Evolutionary conservation across 2,329 filamentous ascomycete species (phyloP), one percentile per base, ranked within the genome.

Genomic region (Fusarium buxicola): DNA sequence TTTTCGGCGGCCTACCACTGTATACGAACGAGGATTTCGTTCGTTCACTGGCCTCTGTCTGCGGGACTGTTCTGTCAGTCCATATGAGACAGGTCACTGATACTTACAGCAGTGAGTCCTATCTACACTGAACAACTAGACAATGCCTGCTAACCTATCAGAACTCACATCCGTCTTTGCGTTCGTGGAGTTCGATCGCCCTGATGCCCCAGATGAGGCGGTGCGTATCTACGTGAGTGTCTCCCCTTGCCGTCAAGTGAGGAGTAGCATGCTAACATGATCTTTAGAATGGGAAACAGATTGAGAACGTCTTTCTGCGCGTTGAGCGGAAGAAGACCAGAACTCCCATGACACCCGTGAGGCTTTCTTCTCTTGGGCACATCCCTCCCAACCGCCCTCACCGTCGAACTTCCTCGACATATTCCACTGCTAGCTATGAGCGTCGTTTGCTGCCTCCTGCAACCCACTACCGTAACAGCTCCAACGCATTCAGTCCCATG

Each of bases 1-100:
- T 80, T 55, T 73, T 85, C 48, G 81, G 80, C 4, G 78, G 78
- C 31, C 68, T 86, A 7, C 81, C 82, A 4, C 32, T 65, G 5
- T 66, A 73, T 31, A 71, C 74, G 41, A 75, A 72, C 1, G 75
- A 80, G 25, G 67, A 70, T 1, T 69, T 78, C 35, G 61, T 85
- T 21, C 61, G 67, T 5, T 64, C 70, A 3, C 50, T 82, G 9
- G 78, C 78, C 32, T 66, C 72, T n/a, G 58, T 64, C 2, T 78
- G 74, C 46, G 82, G 81, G 16, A 58, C 68, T 1, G 73, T 84
- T 28, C 13, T 73, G 3, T 46, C 40, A 8, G 21, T 63, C 8
- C 47, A 60, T 7, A n/a, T 66, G 28, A 60, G 53, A 15, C 35
- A 30, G 8, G 50, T 39, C 10, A 30, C 21, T 3, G 32, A 59